These are phyloP conservation scores for Sporopachydermia quercuum DNA, from an alignment of 805 yeast species.

Conservation along the genomic window DNA sequence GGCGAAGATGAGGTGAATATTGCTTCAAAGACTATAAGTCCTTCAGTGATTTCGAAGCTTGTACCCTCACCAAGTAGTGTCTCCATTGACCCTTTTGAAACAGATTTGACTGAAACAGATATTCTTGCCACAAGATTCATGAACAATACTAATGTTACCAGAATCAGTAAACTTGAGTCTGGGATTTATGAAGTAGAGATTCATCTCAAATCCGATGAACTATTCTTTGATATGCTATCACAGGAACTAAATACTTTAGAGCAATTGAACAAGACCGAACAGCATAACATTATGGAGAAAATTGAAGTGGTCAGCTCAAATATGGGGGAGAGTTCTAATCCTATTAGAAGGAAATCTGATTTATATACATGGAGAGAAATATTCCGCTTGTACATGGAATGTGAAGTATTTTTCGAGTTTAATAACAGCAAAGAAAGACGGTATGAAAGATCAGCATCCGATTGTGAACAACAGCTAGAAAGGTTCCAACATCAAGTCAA, in stretches of 20 bases:
- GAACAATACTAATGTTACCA: neutral
- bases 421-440: neutral
- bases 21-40: neutral
- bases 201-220: conserved; percentile 37
- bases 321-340: conserved; percentile 25
- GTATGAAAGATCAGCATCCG: neutral
- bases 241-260: conserved; percentile 38
- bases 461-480: conserved; percentile 21
- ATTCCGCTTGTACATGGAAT: conserved; percentile 48
- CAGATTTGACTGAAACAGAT: neutral
- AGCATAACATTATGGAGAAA: conserved; percentile 24
- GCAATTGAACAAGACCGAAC: conserved; percentile 22
- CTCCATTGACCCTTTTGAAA: neutral
- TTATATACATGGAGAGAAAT: conserved; percentile 58
- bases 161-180: conserved; percentile 6
- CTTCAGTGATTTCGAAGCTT: neutral
- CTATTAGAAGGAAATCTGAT: conserved; percentile 32
- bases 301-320: conserved; percentile 28
- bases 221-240: conserved; percentile 43
- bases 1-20: neutral
- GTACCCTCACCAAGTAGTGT: neutral
- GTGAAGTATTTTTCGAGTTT: conserved; percentile 45
- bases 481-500: conserved; percentile 27
- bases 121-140: neutral
- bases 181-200: conserved; percentile 19